Conservation (phyloP, 768 basidiomycete species). For the Tulasnella sp. region DNA sequence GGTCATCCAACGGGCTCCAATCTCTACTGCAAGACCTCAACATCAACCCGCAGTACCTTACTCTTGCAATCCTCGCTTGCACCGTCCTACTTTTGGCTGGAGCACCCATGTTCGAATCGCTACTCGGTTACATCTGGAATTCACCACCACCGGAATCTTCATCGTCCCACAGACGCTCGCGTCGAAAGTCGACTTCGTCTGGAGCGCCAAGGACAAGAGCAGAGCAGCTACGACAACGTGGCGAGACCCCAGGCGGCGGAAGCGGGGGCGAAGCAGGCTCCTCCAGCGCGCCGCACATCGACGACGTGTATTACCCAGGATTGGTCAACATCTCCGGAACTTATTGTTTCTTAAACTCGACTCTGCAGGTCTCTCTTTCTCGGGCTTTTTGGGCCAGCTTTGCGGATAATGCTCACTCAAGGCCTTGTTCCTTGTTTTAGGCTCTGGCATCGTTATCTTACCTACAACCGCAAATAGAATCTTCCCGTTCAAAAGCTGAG, state of each 20-base stretch:
- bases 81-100: neutral
- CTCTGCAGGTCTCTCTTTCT: conserved; percentile 58
- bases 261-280: neutral
- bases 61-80: neutral
- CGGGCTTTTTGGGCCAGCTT: neutral
- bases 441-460: conserved; percentile 82
- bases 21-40: neutral
- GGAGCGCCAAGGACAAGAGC: conserved; percentile 13
- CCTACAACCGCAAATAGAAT: conserved; percentile 70
- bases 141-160: neutral
- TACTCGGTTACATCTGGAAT: conserved; percentile 13
- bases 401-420: neutral
- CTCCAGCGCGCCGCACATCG: conserved; percentile 1
- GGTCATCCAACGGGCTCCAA: neutral
- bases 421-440: conserved; percentile 36
- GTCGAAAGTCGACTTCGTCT: neutral
- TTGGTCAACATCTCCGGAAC: conserved; percentile 94
- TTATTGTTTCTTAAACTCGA: conserved; percentile 97
- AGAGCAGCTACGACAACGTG: neutral
- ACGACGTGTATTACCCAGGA: conserved; percentile 57
- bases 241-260: neutral
- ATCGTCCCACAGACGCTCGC: neutral
- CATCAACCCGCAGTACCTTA: conserved; percentile 2
- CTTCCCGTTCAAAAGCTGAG: conserved; percentile 68
- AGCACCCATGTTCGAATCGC: conserved; percentile 6